Evolutionary conservation across 495 filamentous ascomycete genomes (phyloP), one percentile per base, ranked within the genome.

Genomic region (Xylaria flabelliformis): DNA sequence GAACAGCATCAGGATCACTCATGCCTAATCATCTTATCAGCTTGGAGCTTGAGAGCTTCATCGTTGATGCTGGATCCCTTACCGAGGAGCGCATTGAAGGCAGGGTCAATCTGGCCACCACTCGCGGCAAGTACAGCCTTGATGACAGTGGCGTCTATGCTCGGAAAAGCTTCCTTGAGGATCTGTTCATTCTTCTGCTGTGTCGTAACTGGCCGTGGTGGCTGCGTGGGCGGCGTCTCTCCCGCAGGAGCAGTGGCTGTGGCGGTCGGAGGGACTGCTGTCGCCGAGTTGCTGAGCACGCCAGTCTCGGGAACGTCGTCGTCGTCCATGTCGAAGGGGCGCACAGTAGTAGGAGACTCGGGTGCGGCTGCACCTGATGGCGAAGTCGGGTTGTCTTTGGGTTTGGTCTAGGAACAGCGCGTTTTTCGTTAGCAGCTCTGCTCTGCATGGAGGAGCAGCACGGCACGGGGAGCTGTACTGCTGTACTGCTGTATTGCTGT

Each of bases 21-120:
- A 97, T 97, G 74, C 91, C 94, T 95, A 72, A 34, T 72, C 7
- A 39, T 62, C 58, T 44, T 7, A 26, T 74, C 42, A 72, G 73
- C 24, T 10, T 24, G 39, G 21, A n/a, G 10, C 29, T 1, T 10
- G 48, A 50, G 13, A 32, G 17, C 6, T 21, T 29, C 17, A 50
- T 46, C 2, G 32, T 41, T 26, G 36, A 13, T 21, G 55, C 34
- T 41, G 29, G 15, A 21, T 51, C 46, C 70, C 88, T 69, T 82
- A 94, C 94, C 91, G 32, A 99, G 86, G 9, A 99, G 88, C 36
- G 97, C 96, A 83, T 97, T 96, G 84, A 98, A 98, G 50, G 96
- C 96, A 15, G 94, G 93, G 78, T 99, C 96, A 55, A 99, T 90
- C 74, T 91, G 88, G 55, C 93, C 96, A 73, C 91, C 88, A 80